Evolutionary conservation across 1,139 yeast genomes (phyloP).

Genomic region (Kluyveromyces sp.): DNA sequence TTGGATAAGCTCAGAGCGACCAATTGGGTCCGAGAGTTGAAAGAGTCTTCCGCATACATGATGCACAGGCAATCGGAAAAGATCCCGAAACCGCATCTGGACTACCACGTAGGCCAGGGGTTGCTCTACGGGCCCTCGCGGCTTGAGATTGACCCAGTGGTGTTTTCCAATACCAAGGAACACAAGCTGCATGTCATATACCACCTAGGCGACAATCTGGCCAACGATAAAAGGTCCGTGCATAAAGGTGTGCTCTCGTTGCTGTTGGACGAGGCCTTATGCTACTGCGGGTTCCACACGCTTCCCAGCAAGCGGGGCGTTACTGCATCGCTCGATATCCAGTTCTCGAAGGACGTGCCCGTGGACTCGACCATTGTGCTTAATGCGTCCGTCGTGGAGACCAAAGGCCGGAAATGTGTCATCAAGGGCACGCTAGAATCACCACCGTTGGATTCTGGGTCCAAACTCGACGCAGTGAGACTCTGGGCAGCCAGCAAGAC

Average conservation of each 20-base stretch:
- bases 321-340: constrained; percentile 67
- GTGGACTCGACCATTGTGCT: constrained; percentile 63
- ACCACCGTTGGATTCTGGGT: constrained; percentile 25
- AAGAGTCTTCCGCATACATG: constrained; percentile 11
- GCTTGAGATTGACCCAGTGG: constrained; percentile 61
- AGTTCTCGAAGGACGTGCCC: constrained; percentile 58
- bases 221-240: constrained; percentile 58
- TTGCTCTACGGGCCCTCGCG: constrained; percentile 54
- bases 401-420: constrained; percentile 73
- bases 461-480: neutral
- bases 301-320: constrained; percentile 89
- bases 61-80: constrained; percentile 26
- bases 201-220: constrained; percentile 60
- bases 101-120: constrained; percentile 61
- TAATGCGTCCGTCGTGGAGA: constrained; percentile 57
- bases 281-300: constrained; percentile 77
- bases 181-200: constrained; percentile 54
- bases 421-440: constrained; percentile 60
- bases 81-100: constrained; percentile 56
- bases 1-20: constrained; percentile 16
- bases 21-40: constrained; percentile 5
- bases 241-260: constrained; percentile 88
- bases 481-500: neutral
- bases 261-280: constrained; percentile 76
- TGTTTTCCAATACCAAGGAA: constrained; percentile 41